These are phyloP conservation scores for Cardiospermum halicacabum DNA, from an alignment of 345 rosid genomes.

Conservation along the genomic window DNA sequence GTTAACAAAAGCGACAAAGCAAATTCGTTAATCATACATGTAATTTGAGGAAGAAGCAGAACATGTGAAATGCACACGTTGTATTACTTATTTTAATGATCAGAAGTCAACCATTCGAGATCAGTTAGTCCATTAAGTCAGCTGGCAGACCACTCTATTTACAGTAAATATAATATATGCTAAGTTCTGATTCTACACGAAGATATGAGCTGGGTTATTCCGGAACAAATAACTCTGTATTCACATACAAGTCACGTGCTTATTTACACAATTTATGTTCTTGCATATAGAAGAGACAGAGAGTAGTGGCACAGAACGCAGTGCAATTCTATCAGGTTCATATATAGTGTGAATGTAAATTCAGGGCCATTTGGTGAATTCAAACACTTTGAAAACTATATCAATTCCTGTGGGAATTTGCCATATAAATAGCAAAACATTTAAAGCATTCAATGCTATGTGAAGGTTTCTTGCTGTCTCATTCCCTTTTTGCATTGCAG, in stretches of 20 bases:
- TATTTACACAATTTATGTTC: not conserved
- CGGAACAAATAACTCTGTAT: not conserved
- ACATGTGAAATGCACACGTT: not conserved
- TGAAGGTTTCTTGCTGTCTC: constrained; percentile 83
- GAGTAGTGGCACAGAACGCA: not conserved
- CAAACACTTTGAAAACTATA: constrained; percentile 70
- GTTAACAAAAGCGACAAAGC: too few relatives aligned
- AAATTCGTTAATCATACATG: too few relatives aligned
- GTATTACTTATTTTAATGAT: not conserved
- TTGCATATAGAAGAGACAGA: not conserved
- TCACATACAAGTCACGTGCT: not conserved
- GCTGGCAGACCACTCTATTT: not conserved
- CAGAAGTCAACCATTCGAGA: not conserved
- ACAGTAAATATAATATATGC: not conserved
- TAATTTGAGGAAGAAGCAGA: too few relatives aligned
- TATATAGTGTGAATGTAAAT: not conserved
- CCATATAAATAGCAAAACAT: constrained; percentile 68
- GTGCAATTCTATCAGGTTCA: not conserved
- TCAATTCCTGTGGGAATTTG: constrained; percentile 88
- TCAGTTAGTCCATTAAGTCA: not conserved
- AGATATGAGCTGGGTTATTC: not conserved
- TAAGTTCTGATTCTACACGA: not conserved
- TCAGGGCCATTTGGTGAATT: constrained; percentile 88
- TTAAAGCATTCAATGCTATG: constrained; percentile 64
- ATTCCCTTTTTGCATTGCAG: constrained; percentile 85